Evolutionary conservation across 441 rosid species (phyloP).

Genomic region (Gossypium schwendimanii): DNA sequence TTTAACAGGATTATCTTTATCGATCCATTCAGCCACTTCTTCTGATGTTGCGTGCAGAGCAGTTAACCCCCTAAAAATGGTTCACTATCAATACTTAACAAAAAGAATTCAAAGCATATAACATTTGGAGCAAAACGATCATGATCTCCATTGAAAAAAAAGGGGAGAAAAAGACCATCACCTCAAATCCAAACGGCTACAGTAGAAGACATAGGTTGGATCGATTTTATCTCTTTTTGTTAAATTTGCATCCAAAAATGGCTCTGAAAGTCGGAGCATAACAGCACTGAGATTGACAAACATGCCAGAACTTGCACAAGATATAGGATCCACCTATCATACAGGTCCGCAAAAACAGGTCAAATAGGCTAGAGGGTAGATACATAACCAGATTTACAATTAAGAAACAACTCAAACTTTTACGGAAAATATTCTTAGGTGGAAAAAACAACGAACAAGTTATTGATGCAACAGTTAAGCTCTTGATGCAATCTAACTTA

Average conservation of each 20-base stretch:
- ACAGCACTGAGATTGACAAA: slow-evolving; percentile 92
- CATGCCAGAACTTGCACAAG: slow-evolving; percentile 98
- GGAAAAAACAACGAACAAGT: background rate
- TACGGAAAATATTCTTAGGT: background rate
- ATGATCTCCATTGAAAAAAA: background rate
- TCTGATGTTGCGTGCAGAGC: slow-evolving; percentile 87
- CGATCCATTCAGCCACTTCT: slow-evolving; percentile 80
- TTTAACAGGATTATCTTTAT: slow-evolving; percentile 36
- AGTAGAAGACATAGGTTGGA: slow-evolving; percentile 63
- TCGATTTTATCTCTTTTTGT: slow-evolving; percentile 81
- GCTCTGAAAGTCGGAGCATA: slow-evolving; percentile 87
- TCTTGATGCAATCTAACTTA: background rate
- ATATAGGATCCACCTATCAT: slow-evolving; percentile 78
- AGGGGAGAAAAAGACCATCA: slow-evolving; percentile 23
- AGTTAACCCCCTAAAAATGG: slow-evolving; percentile 57
- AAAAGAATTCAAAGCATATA: slow-evolving; percentile 13
- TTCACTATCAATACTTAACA: slow-evolving; percentile 15
- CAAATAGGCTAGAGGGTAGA: slow-evolving; percentile 1
- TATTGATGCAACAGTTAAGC: background rate
- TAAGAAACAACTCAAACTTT: background rate
- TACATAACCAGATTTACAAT: background rate
- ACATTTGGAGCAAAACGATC: background rate
- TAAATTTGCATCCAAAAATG: slow-evolving; percentile 76
- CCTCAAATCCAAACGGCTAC: slow-evolving; percentile 77
- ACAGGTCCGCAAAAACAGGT: slow-evolving; percentile 15